These are phyloP conservation scores for Annulohypoxylon stygium DNA, from an alignment of 495 filamentous ascomycete species.

Conservation along the genomic window DNA sequence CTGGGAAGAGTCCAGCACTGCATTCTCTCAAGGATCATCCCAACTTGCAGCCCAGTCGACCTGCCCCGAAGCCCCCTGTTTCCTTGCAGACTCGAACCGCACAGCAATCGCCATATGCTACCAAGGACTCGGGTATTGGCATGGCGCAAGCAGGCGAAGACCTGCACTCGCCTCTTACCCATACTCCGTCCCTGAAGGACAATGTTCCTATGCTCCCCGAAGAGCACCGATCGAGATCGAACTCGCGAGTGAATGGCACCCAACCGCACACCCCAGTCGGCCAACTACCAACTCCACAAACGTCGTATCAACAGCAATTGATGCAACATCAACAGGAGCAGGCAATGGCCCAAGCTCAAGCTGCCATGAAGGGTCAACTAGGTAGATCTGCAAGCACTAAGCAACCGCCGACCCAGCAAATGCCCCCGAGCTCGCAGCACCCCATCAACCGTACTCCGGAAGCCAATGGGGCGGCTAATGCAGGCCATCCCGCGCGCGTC, in stretches of 20 bases:
- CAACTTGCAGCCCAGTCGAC: slow-evolving; percentile 72
- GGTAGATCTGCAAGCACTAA: slow-evolving; percentile 75
- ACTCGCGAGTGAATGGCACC: slow-evolving; percentile 64
- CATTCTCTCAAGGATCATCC: slow-evolving; percentile 62
- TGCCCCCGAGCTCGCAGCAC: slow-evolving; percentile 68
- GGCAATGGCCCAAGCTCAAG: slow-evolving; percentile 79
- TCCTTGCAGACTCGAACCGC: slow-evolving; percentile 60
- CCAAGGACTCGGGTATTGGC: slow-evolving; percentile 68
- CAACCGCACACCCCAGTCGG: slow-evolving; percentile 56
- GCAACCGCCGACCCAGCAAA: slow-evolving; percentile 60
- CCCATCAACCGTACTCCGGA: slow-evolving; percentile 67
- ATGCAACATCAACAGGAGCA: slow-evolving; percentile 80
- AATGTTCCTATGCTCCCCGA: slow-evolving; percentile 65
- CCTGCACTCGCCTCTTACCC: slow-evolving; percentile 55
- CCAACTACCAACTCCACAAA: slow-evolving; percentile 52
- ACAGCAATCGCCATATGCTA: slow-evolving; percentile 61
- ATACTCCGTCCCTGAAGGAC: slow-evolving; percentile 60
- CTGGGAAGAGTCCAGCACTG: slow-evolving; percentile 60
- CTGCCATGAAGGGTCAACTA: slow-evolving; percentile 67
- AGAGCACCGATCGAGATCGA: slow-evolving; percentile 67
- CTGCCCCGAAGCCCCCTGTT: slow-evolving; percentile 75
- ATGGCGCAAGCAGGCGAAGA: slow-evolving; percentile 68
- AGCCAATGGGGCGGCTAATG: slow-evolving; percentile 68
- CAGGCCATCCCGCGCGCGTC: slow-evolving; percentile 56
- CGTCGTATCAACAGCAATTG: slow-evolving; percentile 76